These are phyloP conservation scores for Cyberlindnera meyerae DNA, from an alignment of 805 yeast genomes.

Conservation along the genomic window DNA sequence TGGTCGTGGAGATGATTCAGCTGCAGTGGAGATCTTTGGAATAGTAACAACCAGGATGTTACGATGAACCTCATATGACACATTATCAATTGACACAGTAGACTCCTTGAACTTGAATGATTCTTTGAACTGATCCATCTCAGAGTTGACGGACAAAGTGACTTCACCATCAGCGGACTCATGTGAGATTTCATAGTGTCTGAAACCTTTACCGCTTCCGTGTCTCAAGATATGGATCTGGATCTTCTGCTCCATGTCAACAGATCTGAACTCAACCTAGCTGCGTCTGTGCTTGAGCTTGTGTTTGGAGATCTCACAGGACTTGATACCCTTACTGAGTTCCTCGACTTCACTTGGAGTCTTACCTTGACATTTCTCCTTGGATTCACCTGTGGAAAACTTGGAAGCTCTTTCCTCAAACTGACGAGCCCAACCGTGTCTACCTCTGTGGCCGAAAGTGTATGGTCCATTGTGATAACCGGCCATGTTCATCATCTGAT, in stretches of 20 bases:
- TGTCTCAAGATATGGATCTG: slow-evolving; percentile 17
- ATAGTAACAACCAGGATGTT: slow-evolving; percentile 12
- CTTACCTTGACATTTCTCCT: too few relatives aligned
- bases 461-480: too few relatives aligned
- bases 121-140: slow-evolving; percentile 16
- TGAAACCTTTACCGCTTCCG: slow-evolving; percentile 12
- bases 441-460: too few relatives aligned
- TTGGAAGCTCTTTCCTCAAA: too few relatives aligned
- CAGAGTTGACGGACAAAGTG: slow-evolving; percentile 12
- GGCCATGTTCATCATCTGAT: too few relatives aligned
- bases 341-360: neutral
- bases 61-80: slow-evolving; percentile 15
- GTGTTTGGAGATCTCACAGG: neutral
- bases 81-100: slow-evolving; percentile 10
- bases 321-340: neutral
- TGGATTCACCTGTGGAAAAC: too few relatives aligned
- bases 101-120: slow-evolving; percentile 12
- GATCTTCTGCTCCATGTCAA: slow-evolving; percentile 2
- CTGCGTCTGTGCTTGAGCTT: neutral
- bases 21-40: slow-evolving; percentile 11
- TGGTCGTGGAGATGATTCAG: too few relatives aligned
- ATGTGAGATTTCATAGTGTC: slow-evolving; percentile 16
- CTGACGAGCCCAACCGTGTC: too few relatives aligned
- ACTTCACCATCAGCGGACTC: slow-evolving; percentile 8
- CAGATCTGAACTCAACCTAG: slow-evolving; percentile 1